phyloP scores from a whole-genome alignment of 306 rosid genomes.

The Cotoneaster glaucophyllus region DNA sequence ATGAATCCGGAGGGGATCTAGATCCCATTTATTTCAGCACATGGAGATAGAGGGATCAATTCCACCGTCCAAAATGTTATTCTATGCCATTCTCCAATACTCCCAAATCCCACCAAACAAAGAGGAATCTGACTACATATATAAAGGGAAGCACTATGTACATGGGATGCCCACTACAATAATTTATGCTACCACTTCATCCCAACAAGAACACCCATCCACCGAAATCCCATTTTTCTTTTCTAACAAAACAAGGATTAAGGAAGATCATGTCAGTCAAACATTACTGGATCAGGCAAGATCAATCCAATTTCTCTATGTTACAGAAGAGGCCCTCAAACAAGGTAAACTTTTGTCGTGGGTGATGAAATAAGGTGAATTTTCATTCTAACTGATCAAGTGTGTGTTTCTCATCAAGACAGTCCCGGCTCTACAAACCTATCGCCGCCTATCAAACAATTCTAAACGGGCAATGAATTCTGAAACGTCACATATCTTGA shows the following conservation, averaged over 20 bases:
- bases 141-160: too few relatives aligned
- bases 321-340: background rate
- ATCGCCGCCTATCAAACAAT: background rate
- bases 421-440: background rate
- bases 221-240: too few relatives aligned
- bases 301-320: background rate
- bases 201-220: too few relatives aligned
- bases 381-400: background rate
- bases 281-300: background rate
- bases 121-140: too few relatives aligned
- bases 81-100: too few relatives aligned
- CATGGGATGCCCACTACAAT: too few relatives aligned
- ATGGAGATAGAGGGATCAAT: too few relatives aligned
- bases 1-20: too few relatives aligned
- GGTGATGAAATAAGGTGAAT: background rate
- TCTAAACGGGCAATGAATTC: background rate
- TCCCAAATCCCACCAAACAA: too few relatives aligned
- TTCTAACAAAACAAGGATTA: background rate
- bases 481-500: background rate
- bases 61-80: too few relatives aligned
- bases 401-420: background rate
- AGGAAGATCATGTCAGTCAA: background rate
- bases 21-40: too few relatives aligned
- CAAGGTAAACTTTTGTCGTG: background rate
- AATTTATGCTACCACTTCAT: too few relatives aligned